phyloP scores from a whole-genome alignment of 2,329 filamentous ascomycete species.

The Xylaria polymorpha region DNA sequence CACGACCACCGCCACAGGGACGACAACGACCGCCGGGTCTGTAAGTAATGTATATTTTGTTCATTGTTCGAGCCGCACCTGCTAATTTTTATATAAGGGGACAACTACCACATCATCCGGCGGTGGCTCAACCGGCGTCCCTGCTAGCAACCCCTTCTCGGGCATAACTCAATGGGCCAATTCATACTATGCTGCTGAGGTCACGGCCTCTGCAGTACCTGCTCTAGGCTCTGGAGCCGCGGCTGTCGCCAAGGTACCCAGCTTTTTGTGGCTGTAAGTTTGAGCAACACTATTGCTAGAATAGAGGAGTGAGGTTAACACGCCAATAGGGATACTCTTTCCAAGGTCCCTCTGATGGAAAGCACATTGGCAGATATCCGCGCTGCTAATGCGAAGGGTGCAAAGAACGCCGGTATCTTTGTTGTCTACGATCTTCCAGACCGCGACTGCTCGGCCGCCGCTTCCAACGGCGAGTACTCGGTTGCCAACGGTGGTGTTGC shows the following conservation, averaged over 20 bases:
- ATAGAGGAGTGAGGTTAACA: slow-evolving; percentile 18
- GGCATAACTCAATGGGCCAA: slow-evolving; percentile 65
- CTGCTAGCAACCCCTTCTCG: slow-evolving; percentile 66
- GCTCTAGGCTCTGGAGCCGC: slow-evolving; percentile 67
- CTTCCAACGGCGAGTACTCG: slow-evolving; percentile 67
- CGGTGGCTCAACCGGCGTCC: slow-evolving; percentile 53
- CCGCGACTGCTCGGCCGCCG: slow-evolving; percentile 67
- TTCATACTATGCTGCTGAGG: slow-evolving; percentile 66
- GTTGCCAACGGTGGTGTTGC: slow-evolving; percentile 62
- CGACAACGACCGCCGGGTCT: slow-evolving; percentile 29
- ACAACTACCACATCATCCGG: slow-evolving; percentile 43
- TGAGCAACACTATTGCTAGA: not conserved
- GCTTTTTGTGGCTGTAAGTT: slow-evolving; percentile 64
- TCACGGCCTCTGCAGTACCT: slow-evolving; percentile 68
- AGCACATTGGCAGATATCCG: slow-evolving; percentile 59
- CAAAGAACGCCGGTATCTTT: slow-evolving; percentile 60
- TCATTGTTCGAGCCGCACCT: not conserved
- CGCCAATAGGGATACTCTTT: slow-evolving; percentile 58
- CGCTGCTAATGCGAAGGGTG: slow-evolving; percentile 53
- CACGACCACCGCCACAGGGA: slow-evolving; percentile 29
- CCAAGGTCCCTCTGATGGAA: slow-evolving; percentile 61
- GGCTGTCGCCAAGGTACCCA: slow-evolving; percentile 63
- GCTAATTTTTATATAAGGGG: slow-evolving; percentile 19
- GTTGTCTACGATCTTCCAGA: slow-evolving; percentile 70
- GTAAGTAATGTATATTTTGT: slow-evolving; percentile 34